A percentile compares a stretch with the other conserved stretches of the same genome.
phyloP scores from a whole-genome alignment of 2,329 filamentous ascomycete genomes.

The Pleomassaria siparia region DNA sequence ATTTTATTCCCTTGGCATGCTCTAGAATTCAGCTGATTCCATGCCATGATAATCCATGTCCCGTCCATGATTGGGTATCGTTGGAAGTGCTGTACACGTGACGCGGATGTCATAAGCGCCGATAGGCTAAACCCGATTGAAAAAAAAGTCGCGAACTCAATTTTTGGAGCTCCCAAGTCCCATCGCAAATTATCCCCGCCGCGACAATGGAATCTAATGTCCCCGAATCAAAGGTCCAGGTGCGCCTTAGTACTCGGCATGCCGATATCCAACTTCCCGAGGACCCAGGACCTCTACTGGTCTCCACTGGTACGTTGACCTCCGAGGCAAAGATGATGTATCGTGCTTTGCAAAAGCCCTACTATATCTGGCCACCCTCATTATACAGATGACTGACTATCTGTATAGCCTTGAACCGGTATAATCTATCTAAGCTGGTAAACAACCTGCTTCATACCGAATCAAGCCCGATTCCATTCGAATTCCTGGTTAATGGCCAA shows the following conservation, averaged over 20 bases:
- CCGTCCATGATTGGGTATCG: neutral
- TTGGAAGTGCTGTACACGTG: conserved; percentile 2
- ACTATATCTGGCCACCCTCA: no score
- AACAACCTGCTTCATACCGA: conserved; percentile 61
- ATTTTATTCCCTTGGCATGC: no score
- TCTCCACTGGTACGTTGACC: conserved; percentile 33
- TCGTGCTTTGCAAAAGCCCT: no score
- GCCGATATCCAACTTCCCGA: conserved; percentile 34
- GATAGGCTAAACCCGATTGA: conserved; percentile 22
- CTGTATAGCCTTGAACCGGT: conserved; percentile 29
- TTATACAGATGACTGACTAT: conserved; percentile 1
- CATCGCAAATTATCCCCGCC: conserved; percentile 4
- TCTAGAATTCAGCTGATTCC: no score
- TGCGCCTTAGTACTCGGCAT: conserved; percentile 40
- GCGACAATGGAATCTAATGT: conserved; percentile 24
- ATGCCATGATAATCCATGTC: no score
- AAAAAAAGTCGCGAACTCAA: conserved; percentile 24
- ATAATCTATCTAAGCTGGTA: conserved; percentile 60
- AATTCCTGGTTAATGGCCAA: conserved; percentile 93
- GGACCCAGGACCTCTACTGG: conserved; percentile 33
- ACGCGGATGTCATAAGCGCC: conserved; percentile 14
- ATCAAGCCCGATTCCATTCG: conserved; percentile 73
- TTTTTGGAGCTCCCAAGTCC: conserved; percentile 14
- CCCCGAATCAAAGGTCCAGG: conserved; percentile 31
- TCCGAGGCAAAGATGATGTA: neutral